These are phyloP conservation scores for Puya raimondii DNA, from an alignment of 176 grass and related monocot species.

Conservation along the genomic window DNA sequence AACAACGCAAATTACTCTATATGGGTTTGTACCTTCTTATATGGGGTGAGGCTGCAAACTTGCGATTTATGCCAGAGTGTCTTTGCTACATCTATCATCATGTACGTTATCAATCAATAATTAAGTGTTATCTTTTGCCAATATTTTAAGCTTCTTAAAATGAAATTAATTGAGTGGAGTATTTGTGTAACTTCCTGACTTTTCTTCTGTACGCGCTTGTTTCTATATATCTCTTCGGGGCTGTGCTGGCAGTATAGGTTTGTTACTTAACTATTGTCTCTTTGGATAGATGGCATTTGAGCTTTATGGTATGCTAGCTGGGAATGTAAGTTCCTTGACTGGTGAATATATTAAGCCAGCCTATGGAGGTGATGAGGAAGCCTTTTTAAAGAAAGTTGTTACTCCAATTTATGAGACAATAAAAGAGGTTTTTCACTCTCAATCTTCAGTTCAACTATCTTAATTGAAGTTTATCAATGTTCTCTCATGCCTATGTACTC, in stretches of 20 bases:
- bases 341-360: constrained; percentile 83
- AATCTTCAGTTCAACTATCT: constrained; percentile 12
- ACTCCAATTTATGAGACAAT: constrained; percentile 81
- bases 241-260: neutral
- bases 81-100: constrained; percentile 99
- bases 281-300: constrained; percentile 88
- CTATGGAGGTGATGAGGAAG: constrained; percentile 94
- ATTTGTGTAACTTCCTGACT: neutral
- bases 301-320: constrained; percentile 81
- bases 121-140: too few relatives aligned
- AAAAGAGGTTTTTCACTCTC: constrained; percentile 36
- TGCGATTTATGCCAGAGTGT: constrained; percentile 98
- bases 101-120: constrained; percentile 38
- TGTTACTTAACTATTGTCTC: constrained; percentile 16
- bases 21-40: constrained; percentile 99
- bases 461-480: constrained; percentile 1
- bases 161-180: neutral
- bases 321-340: constrained; percentile 78
- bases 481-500: neutral
- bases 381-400: constrained; percentile 82
- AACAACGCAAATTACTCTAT: constrained; percentile 88
- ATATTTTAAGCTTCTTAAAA: too few relatives aligned
- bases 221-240: neutral
- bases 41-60: constrained; percentile 97
- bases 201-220: neutral